phyloP scores from a whole-genome alignment of 1,284 basidiomycete species.

The Melampsora larici-populina region DNA sequence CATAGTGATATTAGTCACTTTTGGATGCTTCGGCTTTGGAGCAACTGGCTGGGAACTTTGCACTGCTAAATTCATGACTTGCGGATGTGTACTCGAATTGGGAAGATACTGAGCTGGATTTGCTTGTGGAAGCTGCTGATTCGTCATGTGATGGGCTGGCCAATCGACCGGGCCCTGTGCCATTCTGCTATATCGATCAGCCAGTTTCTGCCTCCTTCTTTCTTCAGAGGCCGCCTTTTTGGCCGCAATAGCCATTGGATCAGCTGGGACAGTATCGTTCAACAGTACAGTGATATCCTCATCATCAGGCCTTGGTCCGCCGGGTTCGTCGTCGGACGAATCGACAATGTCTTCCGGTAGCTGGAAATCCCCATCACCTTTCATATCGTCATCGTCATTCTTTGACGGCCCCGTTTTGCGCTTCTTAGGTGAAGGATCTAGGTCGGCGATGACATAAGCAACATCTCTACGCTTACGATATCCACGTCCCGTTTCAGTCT shows the following conservation, averaged over 20 bases:
- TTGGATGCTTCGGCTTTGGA: background rate
- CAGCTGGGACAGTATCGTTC: background rate
- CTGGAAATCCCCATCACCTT: constrained; percentile 24
- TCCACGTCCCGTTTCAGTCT: constrained; percentile 38
- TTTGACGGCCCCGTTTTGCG: background rate
- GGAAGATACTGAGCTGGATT: too few relatives aligned
- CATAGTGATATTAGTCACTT: background rate
- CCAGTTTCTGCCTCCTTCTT: background rate
- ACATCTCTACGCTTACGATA: constrained; percentile 36
- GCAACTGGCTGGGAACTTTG: background rate
- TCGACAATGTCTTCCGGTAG: background rate
- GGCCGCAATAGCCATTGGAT: background rate
- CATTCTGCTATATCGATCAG: too few relatives aligned
- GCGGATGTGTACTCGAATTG: too few relatives aligned
- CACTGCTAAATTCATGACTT: too few relatives aligned
- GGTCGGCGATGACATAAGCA: constrained; percentile 6
- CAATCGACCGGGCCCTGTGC: too few relatives aligned
- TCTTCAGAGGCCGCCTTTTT: background rate
- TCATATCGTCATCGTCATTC: background rate
- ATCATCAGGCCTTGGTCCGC: background rate
- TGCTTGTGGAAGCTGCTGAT: too few relatives aligned
- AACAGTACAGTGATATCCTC: background rate
- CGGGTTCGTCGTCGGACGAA: constrained; percentile 12
- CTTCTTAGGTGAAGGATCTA: constrained; percentile 27
- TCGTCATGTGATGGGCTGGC: too few relatives aligned